These are phyloP conservation scores for Mycosphaerella sp. DNA, from an alignment of 2,329 filamentous ascomycete genomes.

Conservation along the genomic window DNA sequence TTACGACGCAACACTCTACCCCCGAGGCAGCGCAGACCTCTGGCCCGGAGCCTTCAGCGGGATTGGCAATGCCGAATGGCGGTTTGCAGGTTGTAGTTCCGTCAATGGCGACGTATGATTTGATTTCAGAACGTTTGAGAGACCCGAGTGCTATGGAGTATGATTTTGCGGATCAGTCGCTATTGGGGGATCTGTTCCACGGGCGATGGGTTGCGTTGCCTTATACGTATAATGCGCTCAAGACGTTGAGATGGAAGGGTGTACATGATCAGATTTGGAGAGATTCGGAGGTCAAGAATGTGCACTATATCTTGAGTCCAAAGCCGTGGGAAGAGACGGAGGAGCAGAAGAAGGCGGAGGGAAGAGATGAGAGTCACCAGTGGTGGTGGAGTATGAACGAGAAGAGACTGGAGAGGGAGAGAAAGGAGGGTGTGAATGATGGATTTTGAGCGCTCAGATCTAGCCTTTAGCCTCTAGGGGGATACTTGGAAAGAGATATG, in stretches of 20 bases:
- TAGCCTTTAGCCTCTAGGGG: no score
- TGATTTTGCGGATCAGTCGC: constrained; percentile 55
- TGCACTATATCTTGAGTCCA: constrained; percentile 56
- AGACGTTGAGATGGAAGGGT: constrained; percentile 51
- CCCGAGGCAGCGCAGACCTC: constrained; percentile 47
- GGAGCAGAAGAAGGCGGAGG: constrained; percentile 34
- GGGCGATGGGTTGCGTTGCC: constrained; percentile 54
- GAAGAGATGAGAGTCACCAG: constrained; percentile 44
- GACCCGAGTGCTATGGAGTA: constrained; percentile 44
- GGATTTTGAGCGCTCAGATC: constrained; percentile 38
- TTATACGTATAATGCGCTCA: constrained; percentile 57
- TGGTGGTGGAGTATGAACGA: constrained; percentile 54
- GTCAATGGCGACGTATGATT: constrained; percentile 46
- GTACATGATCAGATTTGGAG: constrained; percentile 56
- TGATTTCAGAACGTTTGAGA: constrained; percentile 45
- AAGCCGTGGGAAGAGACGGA: constrained; percentile 57
- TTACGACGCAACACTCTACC: constrained; percentile 50
- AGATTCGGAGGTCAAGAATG: constrained; percentile 55
- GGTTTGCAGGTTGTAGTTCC: constrained; percentile 58
- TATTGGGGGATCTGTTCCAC: constrained; percentile 52
- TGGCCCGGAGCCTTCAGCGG: constrained; percentile 46
- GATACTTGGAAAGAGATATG: no score
- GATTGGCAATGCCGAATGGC: constrained; percentile 54
- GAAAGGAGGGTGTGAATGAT: constrained; percentile 44
- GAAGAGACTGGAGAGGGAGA: constrained; percentile 46